Evolutionary conservation across 2,329 filamentous ascomycete genomes (phyloP).

Genomic region (Metarhizium sp.): DNA sequence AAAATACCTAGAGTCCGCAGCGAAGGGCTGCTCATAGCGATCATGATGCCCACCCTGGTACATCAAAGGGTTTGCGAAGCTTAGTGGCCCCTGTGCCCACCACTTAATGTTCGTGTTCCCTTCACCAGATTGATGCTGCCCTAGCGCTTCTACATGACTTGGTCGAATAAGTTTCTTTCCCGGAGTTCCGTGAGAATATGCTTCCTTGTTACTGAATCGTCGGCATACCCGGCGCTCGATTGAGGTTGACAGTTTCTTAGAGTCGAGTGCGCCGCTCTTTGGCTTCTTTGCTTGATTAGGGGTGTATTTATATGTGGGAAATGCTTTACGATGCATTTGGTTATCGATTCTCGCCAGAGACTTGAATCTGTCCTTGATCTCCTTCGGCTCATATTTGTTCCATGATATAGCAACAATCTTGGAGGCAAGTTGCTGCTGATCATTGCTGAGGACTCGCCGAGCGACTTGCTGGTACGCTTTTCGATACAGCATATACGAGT

Average conservation of each 20-base stretch:
- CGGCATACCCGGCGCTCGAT: slow-evolving; percentile 32
- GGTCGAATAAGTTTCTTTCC: neutral
- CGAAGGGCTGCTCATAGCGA: neutral
- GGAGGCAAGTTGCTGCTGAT: slow-evolving; percentile 91
- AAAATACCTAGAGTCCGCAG: neutral
- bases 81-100: neutral
- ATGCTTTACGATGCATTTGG: slow-evolving; percentile 73
- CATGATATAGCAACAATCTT: slow-evolving; percentile 80
- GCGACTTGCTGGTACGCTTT: slow-evolving; percentile 84
- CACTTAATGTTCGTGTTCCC: neutral
- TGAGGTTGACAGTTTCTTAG: slow-evolving; percentile 1
- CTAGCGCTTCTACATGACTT: neutral
- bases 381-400: slow-evolving; percentile 62
- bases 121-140: neutral
- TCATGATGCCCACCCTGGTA: neutral
- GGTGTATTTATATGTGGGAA: slow-evolving; percentile 90
- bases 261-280: slow-evolving; percentile 8
- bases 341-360: slow-evolving; percentile 72
- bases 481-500: slow-evolving; percentile 96
- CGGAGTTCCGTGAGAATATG: neutral
- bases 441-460: slow-evolving; percentile 68
- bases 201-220: slow-evolving; percentile 16
- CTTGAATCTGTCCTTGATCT: slow-evolving; percentile 66
- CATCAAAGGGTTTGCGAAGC: neutral
- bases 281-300: slow-evolving; percentile 57